A percentile compares a stretch with the other conserved stretches of the same genome.
These are phyloP conservation scores for Teratosphaeria destructans DNA, from an alignment of 2,329 filamentous ascomycete species.

Conservation along the genomic window DNA sequence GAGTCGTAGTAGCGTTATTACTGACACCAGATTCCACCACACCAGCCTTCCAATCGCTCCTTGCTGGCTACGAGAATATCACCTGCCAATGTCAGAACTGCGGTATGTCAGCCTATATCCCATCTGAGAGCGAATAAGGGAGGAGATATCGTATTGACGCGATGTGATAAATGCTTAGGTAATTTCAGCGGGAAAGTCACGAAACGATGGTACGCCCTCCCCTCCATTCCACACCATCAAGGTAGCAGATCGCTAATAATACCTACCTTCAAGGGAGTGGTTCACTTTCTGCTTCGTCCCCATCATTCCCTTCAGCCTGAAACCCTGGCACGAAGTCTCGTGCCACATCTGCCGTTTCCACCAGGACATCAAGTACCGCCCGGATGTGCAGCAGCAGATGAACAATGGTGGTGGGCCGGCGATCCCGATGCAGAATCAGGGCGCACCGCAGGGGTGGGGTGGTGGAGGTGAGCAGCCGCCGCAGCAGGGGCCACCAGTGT, in stretches of 20 bases:
- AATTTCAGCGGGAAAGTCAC: conserved; percentile 36
- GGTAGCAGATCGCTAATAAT: neutral
- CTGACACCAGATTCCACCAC: neutral
- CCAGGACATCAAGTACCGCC: conserved; percentile 43
- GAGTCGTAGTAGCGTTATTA: neutral
- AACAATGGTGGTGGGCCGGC: conserved; percentile 15
- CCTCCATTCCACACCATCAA: neutral
- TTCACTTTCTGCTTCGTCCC: conserved; percentile 75
- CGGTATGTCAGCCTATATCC: conserved; percentile 15
- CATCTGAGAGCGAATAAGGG: too few species aligned
- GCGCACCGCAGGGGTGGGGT: conserved; percentile 13
- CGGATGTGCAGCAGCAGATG: conserved; percentile 29
- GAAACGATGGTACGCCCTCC: conserved; percentile 33
- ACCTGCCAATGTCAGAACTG: conserved; percentile 44
- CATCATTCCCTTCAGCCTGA: conserved; percentile 56
- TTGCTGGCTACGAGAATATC: conserved; percentile 40
- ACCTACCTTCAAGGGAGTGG: conserved; percentile 39
- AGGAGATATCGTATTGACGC: neutral
- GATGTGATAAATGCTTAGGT: neutral
- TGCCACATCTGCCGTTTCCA: conserved; percentile 70
- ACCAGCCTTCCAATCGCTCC: conserved; percentile 35
- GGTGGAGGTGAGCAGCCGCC: neutral
- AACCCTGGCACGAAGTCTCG: conserved; percentile 48
- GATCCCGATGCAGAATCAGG: conserved; percentile 25
- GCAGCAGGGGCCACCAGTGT: neutral